These are phyloP conservation scores for Colletotrichum sp. DNA, from an alignment of 2,329 filamentous ascomycete species.

Conservation along the genomic window DNA sequence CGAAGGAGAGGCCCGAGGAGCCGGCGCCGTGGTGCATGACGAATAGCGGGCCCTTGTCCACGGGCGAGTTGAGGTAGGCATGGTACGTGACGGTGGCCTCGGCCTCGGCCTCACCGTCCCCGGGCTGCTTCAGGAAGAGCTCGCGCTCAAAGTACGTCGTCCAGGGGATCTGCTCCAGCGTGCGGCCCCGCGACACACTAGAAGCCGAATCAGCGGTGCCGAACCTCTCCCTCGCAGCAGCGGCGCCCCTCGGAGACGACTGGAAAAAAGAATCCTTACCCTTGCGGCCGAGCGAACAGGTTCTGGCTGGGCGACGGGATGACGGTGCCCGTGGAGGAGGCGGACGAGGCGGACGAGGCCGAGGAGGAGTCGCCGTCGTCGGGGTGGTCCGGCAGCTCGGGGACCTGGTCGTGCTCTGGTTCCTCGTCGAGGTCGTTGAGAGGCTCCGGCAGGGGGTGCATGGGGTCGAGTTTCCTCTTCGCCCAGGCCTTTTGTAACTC, in stretches of 20 bases:
- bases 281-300: conserved; percentile 73
- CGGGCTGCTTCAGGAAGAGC: conserved; percentile 67
- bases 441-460: conserved; percentile 55
- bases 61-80: conserved; percentile 85
- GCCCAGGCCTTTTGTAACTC: conserved; percentile 81
- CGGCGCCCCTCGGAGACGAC: neutral
- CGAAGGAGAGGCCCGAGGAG: conserved; percentile 87
- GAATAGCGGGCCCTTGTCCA: conserved; percentile 78
- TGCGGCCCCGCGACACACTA: conserved; percentile 46
- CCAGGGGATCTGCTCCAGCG: conserved; percentile 77
- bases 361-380: conserved; percentile 74
- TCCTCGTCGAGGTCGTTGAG: conserved; percentile 61
- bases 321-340: conserved; percentile 91
- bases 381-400: conserved; percentile 48
- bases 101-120: neutral
- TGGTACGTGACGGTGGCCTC: conserved; percentile 69
- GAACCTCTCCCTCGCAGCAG: neutral
- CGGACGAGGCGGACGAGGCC: conserved; percentile 69
- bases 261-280: conserved; percentile 51
- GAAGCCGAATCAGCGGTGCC: conserved; percentile 2
- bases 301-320: conserved; percentile 77
- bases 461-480: conserved; percentile 72
- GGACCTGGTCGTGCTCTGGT: conserved; percentile 50
- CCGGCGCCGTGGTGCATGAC: conserved; percentile 95
- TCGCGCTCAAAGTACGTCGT: conserved; percentile 91